A percentile compares a stretch with the other conserved stretches of the same genome.
Evolutionary conservation across 495 filamentous ascomycete genomes (phyloP).

Genomic region (Tuber indicum): DNA sequence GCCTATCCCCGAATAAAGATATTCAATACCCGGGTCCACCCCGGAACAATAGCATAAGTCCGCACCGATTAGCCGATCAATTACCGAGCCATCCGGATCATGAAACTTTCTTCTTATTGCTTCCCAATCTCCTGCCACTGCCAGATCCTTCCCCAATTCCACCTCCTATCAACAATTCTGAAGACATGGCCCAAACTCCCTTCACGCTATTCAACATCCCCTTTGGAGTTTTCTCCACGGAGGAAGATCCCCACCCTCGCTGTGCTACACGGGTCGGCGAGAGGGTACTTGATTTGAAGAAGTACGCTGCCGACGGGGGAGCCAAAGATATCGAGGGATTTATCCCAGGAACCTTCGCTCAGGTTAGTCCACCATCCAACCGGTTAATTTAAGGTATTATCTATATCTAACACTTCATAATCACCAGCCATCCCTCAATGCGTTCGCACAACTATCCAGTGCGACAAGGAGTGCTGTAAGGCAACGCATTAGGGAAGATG

Average conservation of each 20-base stretch:
- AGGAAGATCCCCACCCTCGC: constrained; percentile 67
- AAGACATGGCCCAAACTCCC: constrained; percentile 2
- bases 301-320: constrained; percentile 45
- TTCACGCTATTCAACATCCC: constrained; percentile 86
- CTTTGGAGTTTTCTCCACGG: constrained; percentile 68
- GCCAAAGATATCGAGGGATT: neutral
- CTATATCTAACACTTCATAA: constrained; percentile 42
- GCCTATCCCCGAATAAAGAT: neutral
- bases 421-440: constrained; percentile 27
- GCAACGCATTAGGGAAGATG: constrained; percentile 62
- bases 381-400: neutral
- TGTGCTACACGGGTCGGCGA: constrained; percentile 47
- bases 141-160: neutral
- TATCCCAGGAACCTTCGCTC: neutral
- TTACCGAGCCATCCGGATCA: neutral
- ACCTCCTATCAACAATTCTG: neutral
- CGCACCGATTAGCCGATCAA: neutral
- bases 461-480: constrained; percentile 65
- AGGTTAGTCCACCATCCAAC: neutral
- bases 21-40: neutral
- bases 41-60: neutral
- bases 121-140: neutral
- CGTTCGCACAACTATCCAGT: constrained; percentile 73
- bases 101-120: neutral
- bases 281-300: constrained; percentile 52